Evolutionary conservation across 331 rosid species (phyloP).

Genomic region (Rosa hybrid): DNA sequence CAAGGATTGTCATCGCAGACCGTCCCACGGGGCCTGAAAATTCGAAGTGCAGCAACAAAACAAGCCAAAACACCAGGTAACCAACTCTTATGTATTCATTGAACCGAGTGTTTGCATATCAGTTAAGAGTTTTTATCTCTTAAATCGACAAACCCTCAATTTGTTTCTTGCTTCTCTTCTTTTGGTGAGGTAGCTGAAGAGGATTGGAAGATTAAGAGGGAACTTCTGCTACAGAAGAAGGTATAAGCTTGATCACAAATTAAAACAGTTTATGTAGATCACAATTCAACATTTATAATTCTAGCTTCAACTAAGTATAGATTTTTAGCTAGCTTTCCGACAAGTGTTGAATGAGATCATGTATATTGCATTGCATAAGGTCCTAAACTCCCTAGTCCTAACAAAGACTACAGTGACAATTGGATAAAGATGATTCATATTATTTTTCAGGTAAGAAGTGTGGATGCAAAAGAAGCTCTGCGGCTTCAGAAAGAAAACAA

Average conservation of each 20-base stretch:
- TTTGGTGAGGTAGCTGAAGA: conserved; percentile 83
- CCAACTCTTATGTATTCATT: conserved; percentile 17
- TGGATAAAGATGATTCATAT: background rate
- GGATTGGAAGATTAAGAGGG: conserved; percentile 94
- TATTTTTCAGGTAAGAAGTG: conserved; percentile 77
- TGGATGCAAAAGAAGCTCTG: conserved; percentile 87
- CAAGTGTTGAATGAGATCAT: background rate
- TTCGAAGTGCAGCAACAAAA: conserved; percentile 73
- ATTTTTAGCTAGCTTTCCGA: background rate
- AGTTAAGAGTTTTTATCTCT: background rate
- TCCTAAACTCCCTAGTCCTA: background rate
- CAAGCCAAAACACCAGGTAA: conserved; percentile 88
- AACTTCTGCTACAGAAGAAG: conserved; percentile 65
- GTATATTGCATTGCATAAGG: background rate
- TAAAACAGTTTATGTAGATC: background rate
- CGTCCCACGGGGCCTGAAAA: conserved; percentile 44
- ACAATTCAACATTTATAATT: background rate
- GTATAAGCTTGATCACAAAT: conserved; percentile 25
- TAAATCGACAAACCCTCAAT: conserved; percentile 18
- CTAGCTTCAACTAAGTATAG: background rate
- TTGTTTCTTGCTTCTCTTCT: conserved; percentile 23
- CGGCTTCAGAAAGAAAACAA: conserved; percentile 95
- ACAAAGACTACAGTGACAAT: background rate
- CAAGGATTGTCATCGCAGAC: conserved; percentile 33
- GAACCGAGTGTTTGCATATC: background rate